Evolutionary conservation across 768 basidiomycete species (phyloP).

Genomic region (Galerina sulciceps): DNA sequence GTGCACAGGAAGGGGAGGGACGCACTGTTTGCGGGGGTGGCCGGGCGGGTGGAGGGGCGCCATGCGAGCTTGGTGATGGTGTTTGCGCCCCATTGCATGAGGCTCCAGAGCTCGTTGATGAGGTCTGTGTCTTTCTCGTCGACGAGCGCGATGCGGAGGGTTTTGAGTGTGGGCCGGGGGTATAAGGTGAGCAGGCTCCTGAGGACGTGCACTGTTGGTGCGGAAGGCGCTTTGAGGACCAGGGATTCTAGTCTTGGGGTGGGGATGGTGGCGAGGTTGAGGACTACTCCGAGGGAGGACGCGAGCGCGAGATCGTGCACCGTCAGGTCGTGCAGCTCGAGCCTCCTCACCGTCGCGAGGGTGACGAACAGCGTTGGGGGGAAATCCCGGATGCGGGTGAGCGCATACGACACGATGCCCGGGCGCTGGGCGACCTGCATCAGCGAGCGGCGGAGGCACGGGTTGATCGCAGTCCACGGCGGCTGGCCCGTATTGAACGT

Average conservation of each 20-base stretch:
- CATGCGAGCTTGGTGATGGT: slow-evolving; percentile 21
- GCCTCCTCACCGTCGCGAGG: slow-evolving; percentile 11
- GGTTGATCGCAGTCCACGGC: slow-evolving; percentile 16
- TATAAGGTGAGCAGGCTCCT: slow-evolving; percentile 11
- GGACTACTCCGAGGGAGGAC: slow-evolving; percentile 13
- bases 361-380: slow-evolving; percentile 22
- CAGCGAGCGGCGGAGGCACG: slow-evolving; percentile 19
- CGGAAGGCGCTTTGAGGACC: slow-evolving; percentile 14
- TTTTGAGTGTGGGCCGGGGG: slow-evolving; percentile 15
- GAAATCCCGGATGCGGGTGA: slow-evolving; percentile 18
- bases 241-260: slow-evolving; percentile 11
- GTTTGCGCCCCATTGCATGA: slow-evolving; percentile 21
- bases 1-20: background rate
- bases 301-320: slow-evolving; percentile 11
- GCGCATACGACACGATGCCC: slow-evolving; percentile 5
- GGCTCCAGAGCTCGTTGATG: slow-evolving; percentile 17
- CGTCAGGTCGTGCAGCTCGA: slow-evolving; percentile 16
- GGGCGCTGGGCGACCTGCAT: slow-evolving; percentile 18
- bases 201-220: slow-evolving; percentile 16
- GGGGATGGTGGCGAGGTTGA: slow-evolving; percentile 12
- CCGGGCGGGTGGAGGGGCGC: slow-evolving; percentile 18
- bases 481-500: slow-evolving; percentile 20
- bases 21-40: slow-evolving; percentile 13
- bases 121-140: slow-evolving; percentile 13
- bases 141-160: slow-evolving; percentile 12